Base-by-base conservation (phyloP, 2,329 filamentous ascomycete species). In the Thelonectria rubi region DNA sequence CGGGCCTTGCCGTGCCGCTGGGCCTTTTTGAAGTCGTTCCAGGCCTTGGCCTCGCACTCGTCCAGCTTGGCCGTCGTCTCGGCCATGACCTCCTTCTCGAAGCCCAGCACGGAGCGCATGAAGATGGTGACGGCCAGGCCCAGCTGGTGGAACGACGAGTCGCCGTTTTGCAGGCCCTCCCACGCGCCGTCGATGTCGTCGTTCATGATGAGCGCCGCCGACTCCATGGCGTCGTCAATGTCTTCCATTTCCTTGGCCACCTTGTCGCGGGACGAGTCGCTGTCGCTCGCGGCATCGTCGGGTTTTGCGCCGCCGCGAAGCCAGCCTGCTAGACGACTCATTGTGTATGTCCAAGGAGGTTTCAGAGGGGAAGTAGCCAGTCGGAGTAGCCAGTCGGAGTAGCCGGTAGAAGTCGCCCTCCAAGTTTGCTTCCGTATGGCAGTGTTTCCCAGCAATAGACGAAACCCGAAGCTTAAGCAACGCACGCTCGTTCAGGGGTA, bases 121-220 rank as follows among this genome's bases (percentile, higher is more conserved):
- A 98, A 98, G 46, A 87, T 88, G 18, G 93, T 88, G 34, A 97
- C 88, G 54, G 92, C 91, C 67, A 89, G 83, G 30, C 93, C 94
- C 34, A 98, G 84, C 80, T 91, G 82, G 77, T 99, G 95, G 74
- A 96, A 98, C n/a, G 92, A 87, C 6, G 94, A 97, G 68, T 86
- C 84, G 46, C 91, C 89, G 67, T 89, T 85, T 52, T 85, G 84
- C 37, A 97, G 82, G 43, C 88, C 87, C 62, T 82, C 82, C 78
- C 96, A 92, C 6, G 95, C 95, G 40, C 87, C 88, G 37, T 93
- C 91, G 62, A 98, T 90, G 78, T 98, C 93, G 78, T 97, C 93
- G 73, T 95, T 90, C 83, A 97, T 90, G 69, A 97, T 92, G 59
- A 91, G 80, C 9, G 85, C 83, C 5, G 90, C 87, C 40, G 91